phyloP scores from a whole-genome alignment of 139 green algal genomes.

The Chlorella sp. region DNA sequence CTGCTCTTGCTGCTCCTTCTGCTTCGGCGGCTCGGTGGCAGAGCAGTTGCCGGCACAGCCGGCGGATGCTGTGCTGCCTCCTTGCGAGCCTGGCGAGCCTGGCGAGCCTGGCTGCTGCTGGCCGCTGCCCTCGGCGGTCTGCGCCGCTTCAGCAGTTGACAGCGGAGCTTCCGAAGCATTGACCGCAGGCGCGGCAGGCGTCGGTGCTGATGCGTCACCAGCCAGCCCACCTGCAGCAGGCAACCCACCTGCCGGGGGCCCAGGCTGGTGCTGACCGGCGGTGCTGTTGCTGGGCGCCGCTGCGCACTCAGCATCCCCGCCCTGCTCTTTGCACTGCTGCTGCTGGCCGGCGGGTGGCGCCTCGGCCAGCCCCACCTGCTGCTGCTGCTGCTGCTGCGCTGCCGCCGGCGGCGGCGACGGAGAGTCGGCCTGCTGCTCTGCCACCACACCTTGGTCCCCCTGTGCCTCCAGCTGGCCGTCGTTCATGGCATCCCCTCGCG shows the following conservation, averaged over 20 bases:
- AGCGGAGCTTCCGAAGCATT: not conserved
- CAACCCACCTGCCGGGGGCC: not conserved
- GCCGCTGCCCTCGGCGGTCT: too few relatives aligned
- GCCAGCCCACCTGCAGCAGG: not conserved
- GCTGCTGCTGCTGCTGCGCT: not conserved
- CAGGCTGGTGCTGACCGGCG: not conserved
- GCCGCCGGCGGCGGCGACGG: not conserved
- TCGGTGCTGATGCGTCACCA: not conserved
- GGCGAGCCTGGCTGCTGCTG: not conserved
- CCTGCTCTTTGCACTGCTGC: not conserved
- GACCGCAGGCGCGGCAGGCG: not conserved
- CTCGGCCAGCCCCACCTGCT: not conserved
- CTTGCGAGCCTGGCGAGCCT: too few relatives aligned
- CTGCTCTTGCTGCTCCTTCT: not conserved
- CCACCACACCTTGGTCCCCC: not conserved
- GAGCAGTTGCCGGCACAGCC: not conserved
- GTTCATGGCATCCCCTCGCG: not conserved
- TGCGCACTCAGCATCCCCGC: not conserved
- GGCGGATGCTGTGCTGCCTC: conserved; percentile 1
- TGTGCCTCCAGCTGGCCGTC: not conserved
- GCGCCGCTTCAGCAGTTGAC: not conserved
- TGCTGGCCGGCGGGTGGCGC: not conserved
- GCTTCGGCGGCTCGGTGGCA: not conserved
- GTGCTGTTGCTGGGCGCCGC: not conserved
- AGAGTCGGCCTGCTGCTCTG: not conserved